Percentiles rank a stretch among this genome's conserved stretches.
These are phyloP conservation scores for Albizia julibrissin DNA, from an alignment of 306 rosid genomes.

Conservation along the genomic window DNA sequence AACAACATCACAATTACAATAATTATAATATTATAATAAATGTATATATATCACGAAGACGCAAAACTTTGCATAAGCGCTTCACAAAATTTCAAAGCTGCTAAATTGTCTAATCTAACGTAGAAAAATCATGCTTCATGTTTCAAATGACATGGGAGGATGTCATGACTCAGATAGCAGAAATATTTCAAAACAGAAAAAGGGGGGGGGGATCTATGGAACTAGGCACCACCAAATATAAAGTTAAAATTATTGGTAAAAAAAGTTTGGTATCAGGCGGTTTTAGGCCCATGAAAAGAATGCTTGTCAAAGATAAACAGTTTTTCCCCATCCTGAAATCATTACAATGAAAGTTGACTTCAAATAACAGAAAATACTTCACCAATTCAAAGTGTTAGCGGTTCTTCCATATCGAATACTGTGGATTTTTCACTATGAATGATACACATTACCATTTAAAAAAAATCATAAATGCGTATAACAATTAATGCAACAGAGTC, in stretches of 20 bases:
- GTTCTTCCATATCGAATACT: constrained; percentile 32
- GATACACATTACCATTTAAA: background rate
- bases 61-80: constrained; percentile 25
- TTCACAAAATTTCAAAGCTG: constrained; percentile 25
- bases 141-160: constrained; percentile 35
- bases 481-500: constrained; percentile 2
- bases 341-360: constrained; percentile 15
- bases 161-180: background rate
- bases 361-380: constrained; percentile 19
- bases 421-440: background rate
- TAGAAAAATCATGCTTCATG: constrained; percentile 12
- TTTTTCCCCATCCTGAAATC: constrained; percentile 9
- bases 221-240: constrained; percentile 15
- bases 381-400: constrained; percentile 14
- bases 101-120: constrained; percentile 14
- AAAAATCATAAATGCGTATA: constrained; percentile 10
- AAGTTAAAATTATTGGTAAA: background rate
- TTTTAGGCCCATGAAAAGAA: background rate
- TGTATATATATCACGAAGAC: background rate
- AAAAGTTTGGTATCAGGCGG: background rate
- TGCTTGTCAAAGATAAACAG: background rate
- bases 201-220: background rate
- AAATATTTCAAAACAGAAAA: constrained; percentile 21
- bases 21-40: background rate
- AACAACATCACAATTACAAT: constrained; percentile 3